phyloP scores from a whole-genome alignment of 345 rosid species.

The Eucalyptus decipiens region DNA sequence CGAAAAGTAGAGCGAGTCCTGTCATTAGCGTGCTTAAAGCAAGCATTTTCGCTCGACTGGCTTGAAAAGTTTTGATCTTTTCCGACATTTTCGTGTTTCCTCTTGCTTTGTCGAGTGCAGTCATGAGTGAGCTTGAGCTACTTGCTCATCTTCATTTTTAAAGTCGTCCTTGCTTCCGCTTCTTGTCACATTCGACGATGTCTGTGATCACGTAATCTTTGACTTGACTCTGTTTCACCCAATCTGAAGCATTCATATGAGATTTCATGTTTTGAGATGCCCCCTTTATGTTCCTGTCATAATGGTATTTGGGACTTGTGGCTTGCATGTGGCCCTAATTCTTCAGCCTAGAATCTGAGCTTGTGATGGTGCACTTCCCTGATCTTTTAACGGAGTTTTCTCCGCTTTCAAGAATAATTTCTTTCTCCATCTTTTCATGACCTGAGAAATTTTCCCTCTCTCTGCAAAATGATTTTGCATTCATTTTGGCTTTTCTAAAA shows the following conservation, averaged over 20 bases:
- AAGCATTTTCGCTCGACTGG: not conserved
- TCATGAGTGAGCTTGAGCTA: not conserved
- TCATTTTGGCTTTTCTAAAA: not conserved
- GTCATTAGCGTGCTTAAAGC: not conserved
- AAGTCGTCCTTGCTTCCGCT: not conserved
- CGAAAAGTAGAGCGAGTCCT: not conserved
- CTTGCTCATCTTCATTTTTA: not conserved
- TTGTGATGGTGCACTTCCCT: not conserved
- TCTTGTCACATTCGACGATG: not conserved
- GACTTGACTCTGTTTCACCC: not conserved
- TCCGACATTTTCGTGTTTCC: not conserved
- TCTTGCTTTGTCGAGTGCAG: not conserved
- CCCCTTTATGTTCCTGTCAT: not conserved
- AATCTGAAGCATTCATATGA: not conserved
- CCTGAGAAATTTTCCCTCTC: not conserved
- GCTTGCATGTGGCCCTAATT: not conserved
- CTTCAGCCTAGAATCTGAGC: not conserved
- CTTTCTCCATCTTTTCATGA: not conserved
- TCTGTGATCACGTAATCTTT: not conserved
- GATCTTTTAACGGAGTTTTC: not conserved
- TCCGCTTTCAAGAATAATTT: not conserved
- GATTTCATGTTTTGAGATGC: not conserved
- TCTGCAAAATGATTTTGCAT: not conserved
- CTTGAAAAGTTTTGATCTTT: not conserved
- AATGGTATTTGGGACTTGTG: not conserved